These are phyloP conservation scores for Aspergillus saccharolyticus DNA, from an alignment of 495 filamentous ascomycete genomes.

Conservation along the genomic window DNA sequence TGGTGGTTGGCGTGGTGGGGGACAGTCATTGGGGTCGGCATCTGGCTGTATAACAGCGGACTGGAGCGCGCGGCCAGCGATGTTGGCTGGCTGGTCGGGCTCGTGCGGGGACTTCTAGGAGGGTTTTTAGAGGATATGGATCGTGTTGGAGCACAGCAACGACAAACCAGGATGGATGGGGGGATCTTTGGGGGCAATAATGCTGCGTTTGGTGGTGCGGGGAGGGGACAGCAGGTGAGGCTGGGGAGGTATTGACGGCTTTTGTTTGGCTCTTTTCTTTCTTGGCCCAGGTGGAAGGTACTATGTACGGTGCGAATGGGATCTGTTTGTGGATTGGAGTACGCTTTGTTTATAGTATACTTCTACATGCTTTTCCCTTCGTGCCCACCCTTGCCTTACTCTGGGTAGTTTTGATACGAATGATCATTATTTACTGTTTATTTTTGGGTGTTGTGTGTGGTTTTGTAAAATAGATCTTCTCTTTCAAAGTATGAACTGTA, in stretches of 20 bases:
- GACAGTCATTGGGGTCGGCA: conserved; percentile 39
- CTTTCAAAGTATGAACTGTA: too few relatives aligned
- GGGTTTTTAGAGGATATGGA: conserved; percentile 39
- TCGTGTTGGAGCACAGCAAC: conserved; percentile 6
- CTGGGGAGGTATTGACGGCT: background rate
- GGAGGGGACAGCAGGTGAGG: background rate
- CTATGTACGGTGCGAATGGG: too few relatives aligned
- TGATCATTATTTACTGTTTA: too few relatives aligned
- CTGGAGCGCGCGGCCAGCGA: conserved; percentile 57
- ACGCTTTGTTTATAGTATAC: too few relatives aligned
- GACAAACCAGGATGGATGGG: conserved; percentile 10
- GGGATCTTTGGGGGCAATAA: too few relatives aligned
- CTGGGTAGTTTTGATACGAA: too few relatives aligned
- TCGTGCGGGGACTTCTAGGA: conserved; percentile 51
- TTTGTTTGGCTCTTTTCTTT: too few relatives aligned
- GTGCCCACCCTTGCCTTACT: too few relatives aligned
- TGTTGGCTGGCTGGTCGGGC: conserved; percentile 48
- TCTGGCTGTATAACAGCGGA: conserved; percentile 60
- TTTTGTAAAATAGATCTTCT: too few relatives aligned
- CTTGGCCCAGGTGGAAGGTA: too few relatives aligned
- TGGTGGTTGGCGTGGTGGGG: conserved; percentile 57
- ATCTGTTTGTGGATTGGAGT: too few relatives aligned
- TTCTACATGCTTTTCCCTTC: too few relatives aligned
- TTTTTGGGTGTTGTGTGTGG: background rate
- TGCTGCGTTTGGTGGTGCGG: background rate